These are phyloP conservation scores for Pichia sp. DNA, from an alignment of 1,139 yeast genomes.

Conservation along the genomic window DNA sequence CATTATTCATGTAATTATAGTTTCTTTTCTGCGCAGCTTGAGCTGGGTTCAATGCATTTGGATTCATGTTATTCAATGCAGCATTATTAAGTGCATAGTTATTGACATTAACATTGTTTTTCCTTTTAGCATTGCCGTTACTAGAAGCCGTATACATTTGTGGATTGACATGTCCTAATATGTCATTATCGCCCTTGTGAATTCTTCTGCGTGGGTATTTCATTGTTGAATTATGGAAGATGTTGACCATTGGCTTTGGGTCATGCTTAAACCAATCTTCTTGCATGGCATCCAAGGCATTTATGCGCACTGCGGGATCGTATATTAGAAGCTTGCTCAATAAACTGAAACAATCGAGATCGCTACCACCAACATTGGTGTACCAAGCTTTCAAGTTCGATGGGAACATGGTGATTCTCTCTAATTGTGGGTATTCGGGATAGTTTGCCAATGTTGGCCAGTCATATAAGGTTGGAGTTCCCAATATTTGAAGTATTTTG, in stretches of 20 bases:
- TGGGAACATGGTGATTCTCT: slow-evolving; percentile 57
- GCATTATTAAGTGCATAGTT: slow-evolving; percentile 6
- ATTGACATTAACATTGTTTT: slow-evolving; percentile 1
- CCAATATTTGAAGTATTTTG: slow-evolving; percentile 83
- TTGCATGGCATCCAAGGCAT: slow-evolving; percentile 66
- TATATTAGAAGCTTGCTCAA: slow-evolving; percentile 61
- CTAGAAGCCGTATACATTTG: slow-evolving; percentile 9
- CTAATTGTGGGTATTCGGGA: slow-evolving; percentile 74
- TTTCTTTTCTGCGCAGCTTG: not conserved
- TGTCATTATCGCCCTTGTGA: slow-evolving; percentile 72
- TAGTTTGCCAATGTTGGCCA: slow-evolving; percentile 79
- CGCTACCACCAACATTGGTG: slow-evolving; percentile 68
- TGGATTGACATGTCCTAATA: slow-evolving; percentile 29
- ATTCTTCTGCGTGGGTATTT: slow-evolving; percentile 69
- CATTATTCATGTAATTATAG: too few relatives aligned
- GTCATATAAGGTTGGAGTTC: slow-evolving; percentile 66
- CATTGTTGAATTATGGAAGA: slow-evolving; percentile 56
- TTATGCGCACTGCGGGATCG: slow-evolving; percentile 75
- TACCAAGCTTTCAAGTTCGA: slow-evolving; percentile 79
- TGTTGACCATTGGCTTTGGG: slow-evolving; percentile 64
- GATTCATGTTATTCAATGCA: slow-evolving; percentile 9
- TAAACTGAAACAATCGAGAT: slow-evolving; percentile 59
- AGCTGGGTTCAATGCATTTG: slow-evolving; percentile 7
- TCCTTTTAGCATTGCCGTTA: slow-evolving; percentile 2
- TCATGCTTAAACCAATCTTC: slow-evolving; percentile 69